phyloP scores from a whole-genome alignment of 805 yeast genomes.

The Saturnispora quitensis region DNA sequence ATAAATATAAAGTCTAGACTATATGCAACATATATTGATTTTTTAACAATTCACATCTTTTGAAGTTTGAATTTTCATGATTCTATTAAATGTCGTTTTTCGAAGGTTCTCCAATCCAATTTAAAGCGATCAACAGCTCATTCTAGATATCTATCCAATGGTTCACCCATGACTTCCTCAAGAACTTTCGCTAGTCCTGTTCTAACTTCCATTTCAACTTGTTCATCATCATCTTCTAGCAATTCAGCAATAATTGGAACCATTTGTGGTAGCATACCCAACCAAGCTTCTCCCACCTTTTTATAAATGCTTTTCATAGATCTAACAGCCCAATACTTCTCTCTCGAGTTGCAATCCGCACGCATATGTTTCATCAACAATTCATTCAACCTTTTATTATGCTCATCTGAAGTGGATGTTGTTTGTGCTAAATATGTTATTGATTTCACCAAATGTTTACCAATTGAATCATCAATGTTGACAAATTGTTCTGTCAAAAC shows the following conservation, averaged over 20 bases:
- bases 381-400: constrained; percentile 64
- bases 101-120: background rate
- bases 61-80: no score
- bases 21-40: no score
- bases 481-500: constrained; percentile 59
- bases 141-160: constrained; percentile 72
- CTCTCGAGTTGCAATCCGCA: constrained; percentile 45
- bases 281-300: constrained; percentile 93
- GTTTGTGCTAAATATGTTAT: constrained; percentile 64
- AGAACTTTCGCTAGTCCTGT: constrained; percentile 83
- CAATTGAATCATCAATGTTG: constrained; percentile 63
- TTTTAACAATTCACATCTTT: no score
- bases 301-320: constrained; percentile 75
- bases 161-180: constrained; percentile 90
- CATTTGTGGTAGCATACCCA: constrained; percentile 79
- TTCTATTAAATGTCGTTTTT: no score
- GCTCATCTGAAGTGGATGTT: constrained; percentile 55
- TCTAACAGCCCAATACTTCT: constrained; percentile 73
- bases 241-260: constrained; percentile 94
- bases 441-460: constrained; percentile 73
- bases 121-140: background rate
- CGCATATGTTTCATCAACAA: constrained; percentile 58
- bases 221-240: constrained; percentile 91
- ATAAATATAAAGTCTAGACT: no score
- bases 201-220: constrained; percentile 85